Base-by-base conservation (phyloP, 208 protist species). In the Naegleria fowleri region DNA sequence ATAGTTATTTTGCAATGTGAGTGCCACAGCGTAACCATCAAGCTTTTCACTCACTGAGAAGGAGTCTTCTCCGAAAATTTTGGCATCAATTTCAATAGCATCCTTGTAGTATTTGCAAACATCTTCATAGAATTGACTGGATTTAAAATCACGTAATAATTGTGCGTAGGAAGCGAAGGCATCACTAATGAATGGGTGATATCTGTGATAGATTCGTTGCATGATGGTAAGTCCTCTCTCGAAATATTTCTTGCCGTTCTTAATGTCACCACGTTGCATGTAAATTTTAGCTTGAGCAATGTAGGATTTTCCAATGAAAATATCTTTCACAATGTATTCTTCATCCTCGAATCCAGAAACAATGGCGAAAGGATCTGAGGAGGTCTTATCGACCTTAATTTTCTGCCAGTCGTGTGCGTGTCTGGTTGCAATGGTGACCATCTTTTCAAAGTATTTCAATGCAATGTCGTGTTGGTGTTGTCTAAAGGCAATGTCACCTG, bases 1-100 rank as follows among this genome's bases (percentile, higher is more conserved):
- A 67, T 75, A 89, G 6, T 89, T 52, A 15, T 38, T 6, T 40
- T 41, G 22, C 11, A n/a, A 5, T 5, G 59, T 25, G 25, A 89
- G 33, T 11, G 48, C 41, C 19, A 89, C 15, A 67, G 36, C 41
- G 36, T 41, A 89, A 22, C 41, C 48, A 67, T 89, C 51, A 4
- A 41, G 40, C 33, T 11, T 38, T 38, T 52, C 51, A 25, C n/a
- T 15, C 5, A 89, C 33, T 29, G 11, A 33, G 11, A 52, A 33
- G 3, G n/a, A 41, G 5, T 59, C n/a, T 5, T 38, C 48, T 16
- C 51, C 48, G 25, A 89, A 89, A 16, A 89, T 33, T 38, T 55
- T 25, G 13, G 41, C 5, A 67, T 89, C 48, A 67, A 89, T 89
- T 67, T 38, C n/a, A 89, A 89, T 40, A 6, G 86, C 86, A 9